Evolutionary conservation across 1,284 basidiomycete genomes (phyloP), one percentile per base, ranked within the genome.

Genomic region (Stygiomarasmius scandens): DNA sequence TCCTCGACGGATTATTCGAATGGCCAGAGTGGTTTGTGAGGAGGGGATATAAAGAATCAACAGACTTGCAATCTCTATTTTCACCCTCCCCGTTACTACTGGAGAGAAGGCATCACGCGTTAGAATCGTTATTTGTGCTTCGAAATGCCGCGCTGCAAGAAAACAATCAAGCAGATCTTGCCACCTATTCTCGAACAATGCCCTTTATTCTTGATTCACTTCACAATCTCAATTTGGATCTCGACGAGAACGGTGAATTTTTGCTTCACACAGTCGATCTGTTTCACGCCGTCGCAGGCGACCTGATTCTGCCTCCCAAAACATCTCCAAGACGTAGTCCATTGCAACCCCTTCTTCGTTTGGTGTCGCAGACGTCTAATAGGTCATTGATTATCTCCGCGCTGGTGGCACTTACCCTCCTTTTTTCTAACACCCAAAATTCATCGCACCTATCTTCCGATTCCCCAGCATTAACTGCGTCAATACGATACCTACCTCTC

Each of bases 21-120:
- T 89, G 90, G 86, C 87, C 92, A 11, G 84, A 89, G 63, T 92
- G 89, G 89, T 92, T 86, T 64, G 77, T 80, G 51, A 73, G 67
- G 1, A 79, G 83, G 63, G 85, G 84, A 8, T 74, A 79, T 65
- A 75, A 77, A 59, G 69, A 73, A 32, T 69, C 71, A 36, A 71
- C 73, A 41, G 75, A 79, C 45, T 64, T 67, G 14, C 61, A 76
- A 20, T 58, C 72, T 14, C 69, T 91, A 38, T 92, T 92, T 60
- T 80, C 86, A 20, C 66, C 78, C 9, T 69, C 81, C 0, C 76
- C 77, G 8, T 76, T 79, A n/a, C 70, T 77, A 50, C 77, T 80
- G 43, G 72, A 76, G 25, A 84, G 82, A 63, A 80, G 83, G 25
- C 80, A 86, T 60, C 85, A 87, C 66, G 87, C 88, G 19, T 73